A percentile compares a stretch with the other conserved stretches of the same genome.
These are phyloP conservation scores for Entelexis sorbosivorans DNA, from an alignment of 1,139 yeast genomes.

Conservation along the genomic window DNA sequence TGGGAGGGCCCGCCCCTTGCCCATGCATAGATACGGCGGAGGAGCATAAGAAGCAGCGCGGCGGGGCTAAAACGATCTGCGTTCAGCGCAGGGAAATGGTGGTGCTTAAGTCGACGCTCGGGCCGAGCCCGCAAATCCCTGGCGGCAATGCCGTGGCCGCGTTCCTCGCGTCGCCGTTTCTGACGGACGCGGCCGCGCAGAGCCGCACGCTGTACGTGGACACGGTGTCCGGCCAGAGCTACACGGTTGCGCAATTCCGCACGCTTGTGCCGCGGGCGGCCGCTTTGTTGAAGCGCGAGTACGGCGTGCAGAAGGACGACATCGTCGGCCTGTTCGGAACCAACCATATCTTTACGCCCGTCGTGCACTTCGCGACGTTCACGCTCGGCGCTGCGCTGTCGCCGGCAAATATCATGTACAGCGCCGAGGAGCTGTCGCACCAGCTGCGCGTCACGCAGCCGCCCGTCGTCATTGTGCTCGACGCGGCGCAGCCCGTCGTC, in stretches of 20 bases:
- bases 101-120: neutral
- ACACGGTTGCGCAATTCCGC: conserved; percentile 24
- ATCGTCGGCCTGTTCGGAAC: conserved; percentile 29
- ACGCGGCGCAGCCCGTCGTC: conserved; percentile 23
- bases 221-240: conserved; percentile 24
- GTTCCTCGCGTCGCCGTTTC: conserved; percentile 2
- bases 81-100: neutral
- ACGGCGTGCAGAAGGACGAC: conserved; percentile 26
- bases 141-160: conserved; percentile 7
- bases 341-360: conserved; percentile 28
- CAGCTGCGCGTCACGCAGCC: conserved; percentile 29
- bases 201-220: conserved; percentile 22
- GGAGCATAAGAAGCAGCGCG: neutral
- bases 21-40: neutral
- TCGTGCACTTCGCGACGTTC: conserved; percentile 29
- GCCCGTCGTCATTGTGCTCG: conserved; percentile 26
- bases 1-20: neutral
- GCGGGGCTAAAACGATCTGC: neutral
- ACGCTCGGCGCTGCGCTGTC: conserved; percentile 30
- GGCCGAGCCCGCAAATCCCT: neutral
- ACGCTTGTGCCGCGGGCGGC: conserved; percentile 24
- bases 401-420: conserved; percentile 32
- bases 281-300: conserved; percentile 23
- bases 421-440: conserved; percentile 30
- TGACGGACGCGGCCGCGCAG: neutral